These are phyloP conservation scores for Pyrus bretschneideri DNA, from an alignment of 306 rosid genomes.

Conservation along the genomic window DNA sequence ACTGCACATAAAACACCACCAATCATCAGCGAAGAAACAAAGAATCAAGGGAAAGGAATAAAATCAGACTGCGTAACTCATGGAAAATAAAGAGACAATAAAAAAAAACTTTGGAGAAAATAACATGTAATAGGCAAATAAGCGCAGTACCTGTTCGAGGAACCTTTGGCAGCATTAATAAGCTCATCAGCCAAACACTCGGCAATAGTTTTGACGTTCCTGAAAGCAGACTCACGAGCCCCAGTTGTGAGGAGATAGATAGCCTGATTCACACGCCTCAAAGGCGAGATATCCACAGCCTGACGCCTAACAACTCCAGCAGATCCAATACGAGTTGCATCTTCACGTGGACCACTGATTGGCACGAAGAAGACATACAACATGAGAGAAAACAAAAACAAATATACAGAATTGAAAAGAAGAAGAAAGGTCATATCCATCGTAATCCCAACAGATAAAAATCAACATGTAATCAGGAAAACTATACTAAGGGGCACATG, in stretches of 20 bases:
- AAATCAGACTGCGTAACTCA: background rate
- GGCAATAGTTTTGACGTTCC: conserved; percentile 42
- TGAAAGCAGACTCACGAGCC: conserved; percentile 15
- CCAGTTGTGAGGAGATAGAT: conserved; percentile 41
- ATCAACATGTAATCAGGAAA: background rate
- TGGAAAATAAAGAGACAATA: too few relatives aligned
- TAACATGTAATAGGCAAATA: background rate
- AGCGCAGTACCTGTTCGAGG: conserved; percentile 36
- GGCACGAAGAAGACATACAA: background rate
- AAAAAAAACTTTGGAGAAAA: background rate
- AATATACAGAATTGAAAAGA: background rate
- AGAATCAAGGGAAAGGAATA: background rate
- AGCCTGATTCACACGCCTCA: conserved; percentile 47
- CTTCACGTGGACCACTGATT: conserved; percentile 51
- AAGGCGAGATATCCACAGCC: conserved; percentile 50
- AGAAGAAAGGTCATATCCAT: background rate
- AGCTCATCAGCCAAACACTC: conserved; percentile 55
- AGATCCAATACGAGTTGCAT: conserved; percentile 1
- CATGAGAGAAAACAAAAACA: background rate
- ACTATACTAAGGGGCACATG: background rate
- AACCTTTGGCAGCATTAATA: conserved; percentile 11
- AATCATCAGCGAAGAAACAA: background rate
- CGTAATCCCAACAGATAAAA: background rate
- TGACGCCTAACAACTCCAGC: conserved; percentile 26
- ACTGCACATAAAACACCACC: background rate